Base-by-base conservation (phyloP, 2,329 filamentous ascomycete species). In the Stagonosporopsis tanaceti region DNA sequence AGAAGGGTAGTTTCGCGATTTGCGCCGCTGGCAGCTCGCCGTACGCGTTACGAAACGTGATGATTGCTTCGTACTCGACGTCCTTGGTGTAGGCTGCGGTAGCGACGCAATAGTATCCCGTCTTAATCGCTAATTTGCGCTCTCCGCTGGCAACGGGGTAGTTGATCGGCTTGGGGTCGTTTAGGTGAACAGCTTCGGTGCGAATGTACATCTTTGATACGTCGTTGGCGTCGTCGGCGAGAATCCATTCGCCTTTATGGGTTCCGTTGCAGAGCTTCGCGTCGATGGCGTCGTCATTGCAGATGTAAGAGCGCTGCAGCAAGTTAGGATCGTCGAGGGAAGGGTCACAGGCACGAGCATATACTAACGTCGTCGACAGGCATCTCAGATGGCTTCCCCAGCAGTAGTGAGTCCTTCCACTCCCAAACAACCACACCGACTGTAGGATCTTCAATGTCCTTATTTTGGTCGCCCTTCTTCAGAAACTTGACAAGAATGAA, bases 1-100 rank as follows among this genome's bases (percentile, higher is more conserved):
- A 99, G 76, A 99, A 99, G 2, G 95, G 94, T 57, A 99, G 83
- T 77, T 99, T 99, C 20, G 96, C 90, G 64, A 99, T 97, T 76
- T 99, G 94, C 1, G 93, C 93, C 7, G 93, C 95, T 5, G 93
- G 91, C 53, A 99, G 88, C 81, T 99, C 94, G 73, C 95, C 95
- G 73, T 96, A 99, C 2, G 95, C 91, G 77, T 99, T 98, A 61
- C 93, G 88, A 77, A 98, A 99, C 70, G 95, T 93, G 40, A 95
- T 89, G 14, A 95, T 85, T 7, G 90, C 93, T 44, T 83, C 85
- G 73, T 96, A 99, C 41, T 91, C 83, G 56, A 84, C 77, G 7
- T 85, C 81, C 0, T 84, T 81, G 25, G 84, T 87, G 74, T 87
- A 94, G 22, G 84, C 85, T 63, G 87, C 88, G 1, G 92, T 95